Evolutionary conservation across 2,329 filamentous ascomycete genomes (phyloP).

Genomic region (Helotiales sp.): DNA sequence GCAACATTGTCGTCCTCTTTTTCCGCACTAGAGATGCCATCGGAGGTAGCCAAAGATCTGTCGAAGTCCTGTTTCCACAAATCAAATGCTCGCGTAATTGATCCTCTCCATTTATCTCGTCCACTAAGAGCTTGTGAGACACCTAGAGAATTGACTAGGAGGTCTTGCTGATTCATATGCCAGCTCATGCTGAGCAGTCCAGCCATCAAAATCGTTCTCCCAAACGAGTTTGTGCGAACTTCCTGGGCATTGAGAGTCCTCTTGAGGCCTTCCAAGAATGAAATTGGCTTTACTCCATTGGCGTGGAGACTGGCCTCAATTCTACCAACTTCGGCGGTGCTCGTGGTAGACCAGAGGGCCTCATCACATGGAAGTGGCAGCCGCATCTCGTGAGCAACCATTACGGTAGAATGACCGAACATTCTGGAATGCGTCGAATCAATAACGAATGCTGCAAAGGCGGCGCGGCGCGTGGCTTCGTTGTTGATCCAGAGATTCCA

Average conservation of each 20-base stretch:
- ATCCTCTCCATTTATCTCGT: constrained; percentile 87
- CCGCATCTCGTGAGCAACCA: constrained; percentile 96
- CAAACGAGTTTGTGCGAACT: constrained; percentile 91
- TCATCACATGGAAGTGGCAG: constrained; percentile 92
- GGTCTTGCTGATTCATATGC: constrained; percentile 96
- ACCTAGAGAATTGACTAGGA: constrained; percentile 86
- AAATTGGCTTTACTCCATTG: constrained; percentile 81
- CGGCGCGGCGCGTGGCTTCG: constrained; percentile 86
- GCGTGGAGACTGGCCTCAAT: constrained; percentile 81
- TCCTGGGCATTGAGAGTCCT: constrained; percentile 83
- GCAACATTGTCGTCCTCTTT: constrained; percentile 71
- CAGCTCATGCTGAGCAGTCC: constrained; percentile 91
- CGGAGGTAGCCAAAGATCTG: constrained; percentile 66
- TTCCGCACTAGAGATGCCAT: constrained; percentile 54
- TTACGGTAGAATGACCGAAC: constrained; percentile 95
- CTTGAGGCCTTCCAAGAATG: constrained; percentile 91
- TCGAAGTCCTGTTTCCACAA: constrained; percentile 95
- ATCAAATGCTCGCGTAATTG: constrained; percentile 87
- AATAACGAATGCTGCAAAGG: constrained; percentile 92
- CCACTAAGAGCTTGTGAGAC: constrained; percentile 81
- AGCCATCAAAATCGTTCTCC: constrained; percentile 90
- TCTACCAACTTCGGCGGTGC: constrained; percentile 81
- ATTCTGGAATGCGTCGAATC: constrained; percentile 97
- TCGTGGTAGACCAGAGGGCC: constrained; percentile 87
- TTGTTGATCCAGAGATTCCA: constrained; percentile 97